Base-by-base conservation (phyloP, 2,329 filamentous ascomycete species). In the Polychaeton citri region DNA sequence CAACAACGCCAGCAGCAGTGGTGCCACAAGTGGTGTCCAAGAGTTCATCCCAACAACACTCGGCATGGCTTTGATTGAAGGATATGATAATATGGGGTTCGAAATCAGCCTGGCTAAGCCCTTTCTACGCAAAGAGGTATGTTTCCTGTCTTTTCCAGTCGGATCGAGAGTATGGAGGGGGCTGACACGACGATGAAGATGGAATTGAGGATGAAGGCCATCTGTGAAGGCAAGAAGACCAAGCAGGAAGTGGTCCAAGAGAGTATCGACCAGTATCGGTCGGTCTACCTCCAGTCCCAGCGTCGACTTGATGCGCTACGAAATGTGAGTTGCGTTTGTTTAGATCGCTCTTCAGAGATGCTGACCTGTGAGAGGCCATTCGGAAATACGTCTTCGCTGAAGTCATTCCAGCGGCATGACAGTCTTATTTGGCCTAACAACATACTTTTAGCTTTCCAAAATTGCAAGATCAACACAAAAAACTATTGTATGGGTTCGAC, bases 171-270 rank as follows among this genome's bases (percentile, higher is more conserved):
- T 20, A 32, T 43, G 45, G 21, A 50, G 26, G 7, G 15, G n/a
- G n/a, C 5, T 13, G 15, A 34, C 41, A 45, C n/a, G n/a, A n/a
- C n/a, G n/a, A n/a, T n/a, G n/a, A n/a, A 69, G 67, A 95, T 95
- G 85, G 90, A 98, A 61, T 64, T 85, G 42, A 84, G 86, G 57
- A 95, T 98, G 88, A 90, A 87, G 56, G 84, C 83, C 39, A 95
- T 98, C 38, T 96, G 90, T 60, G 86, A 88, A 40, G 90, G 90
- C 18, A 76, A 74, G 35, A 81, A 76, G 44, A 82, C 79, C 21
- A 79, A 76, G 51, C 70, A 73, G 36, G 72, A 74, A 15, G 83
- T 98, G 32, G 71, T 98, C 30, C 70, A 77, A 37, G 79, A 93
- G 57, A 94, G 81, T 54, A 66, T 98, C 38, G 73, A 79, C 41